These are phyloP conservation scores for Eutrema yunnanense DNA, from an alignment of 345 rosid genomes.

Conservation along the genomic window DNA sequence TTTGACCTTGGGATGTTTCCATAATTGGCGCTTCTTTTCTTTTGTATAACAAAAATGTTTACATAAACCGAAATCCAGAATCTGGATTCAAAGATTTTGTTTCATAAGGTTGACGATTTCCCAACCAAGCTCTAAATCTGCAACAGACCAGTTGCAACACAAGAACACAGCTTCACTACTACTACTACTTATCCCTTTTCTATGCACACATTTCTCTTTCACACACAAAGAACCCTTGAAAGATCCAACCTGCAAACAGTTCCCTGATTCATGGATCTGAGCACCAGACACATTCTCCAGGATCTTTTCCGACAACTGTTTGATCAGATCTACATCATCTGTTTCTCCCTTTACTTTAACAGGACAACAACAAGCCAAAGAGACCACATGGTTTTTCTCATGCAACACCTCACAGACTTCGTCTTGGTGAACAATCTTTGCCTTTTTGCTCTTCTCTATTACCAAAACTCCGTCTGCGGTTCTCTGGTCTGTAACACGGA, in stretches of 20 bases:
- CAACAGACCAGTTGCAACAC: constrained; percentile 70
- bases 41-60: background rate
- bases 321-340: constrained; percentile 30
- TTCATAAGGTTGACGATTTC: constrained; percentile 38
- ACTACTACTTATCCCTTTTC: constrained; percentile 20
- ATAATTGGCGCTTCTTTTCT: background rate
- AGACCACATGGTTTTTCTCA: constrained; percentile 42
- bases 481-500: constrained; percentile 61
- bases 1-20: no score
- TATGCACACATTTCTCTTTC: constrained; percentile 53
- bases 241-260: constrained; percentile 52
- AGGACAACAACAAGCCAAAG: constrained; percentile 63
- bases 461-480: constrained; percentile 54
- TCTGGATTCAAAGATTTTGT: background rate
- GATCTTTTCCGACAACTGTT: constrained; percentile 33
- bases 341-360: constrained; percentile 21
- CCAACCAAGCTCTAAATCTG: constrained; percentile 74
- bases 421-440: constrained; percentile 66
- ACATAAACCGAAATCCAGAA: background rate
- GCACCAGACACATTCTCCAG: constrained; percentile 29
- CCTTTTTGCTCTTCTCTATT: constrained; percentile 45
- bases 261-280: constrained; percentile 39
- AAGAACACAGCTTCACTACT: constrained; percentile 32
- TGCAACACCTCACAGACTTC: constrained; percentile 48
- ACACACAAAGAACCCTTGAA: constrained; percentile 41